phyloP scores from a whole-genome alignment of 805 yeast genomes.

The Starmerella cellae region DNA sequence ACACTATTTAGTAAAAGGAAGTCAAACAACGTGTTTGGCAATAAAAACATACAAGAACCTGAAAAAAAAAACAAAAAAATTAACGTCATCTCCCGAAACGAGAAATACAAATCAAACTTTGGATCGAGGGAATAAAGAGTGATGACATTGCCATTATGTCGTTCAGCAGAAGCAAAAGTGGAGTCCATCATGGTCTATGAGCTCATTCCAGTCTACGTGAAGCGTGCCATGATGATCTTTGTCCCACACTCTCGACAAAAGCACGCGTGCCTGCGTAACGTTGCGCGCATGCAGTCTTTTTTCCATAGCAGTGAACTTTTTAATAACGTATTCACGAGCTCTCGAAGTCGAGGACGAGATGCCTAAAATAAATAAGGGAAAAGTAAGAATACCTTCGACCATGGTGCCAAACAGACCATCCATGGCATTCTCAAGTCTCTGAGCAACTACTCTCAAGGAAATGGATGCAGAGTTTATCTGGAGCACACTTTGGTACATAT shows the following conservation, averaged over 20 bases:
- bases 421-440: conserved; percentile 42
- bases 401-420: conserved; percentile 51
- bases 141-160: no score
- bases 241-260: conserved; percentile 34
- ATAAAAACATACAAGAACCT: no score
- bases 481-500: conserved; percentile 51
- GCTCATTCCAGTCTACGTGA: conserved; percentile 60
- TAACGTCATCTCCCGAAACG: no score
- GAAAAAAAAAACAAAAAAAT: neutral
- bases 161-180: conserved; percentile 53
- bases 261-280: conserved; percentile 32
- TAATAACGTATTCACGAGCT: conserved; percentile 41
- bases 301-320: conserved; percentile 43
- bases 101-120: no score
- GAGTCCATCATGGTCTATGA: conserved; percentile 59
- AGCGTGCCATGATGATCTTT: conserved; percentile 39
- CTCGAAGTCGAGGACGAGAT: conserved; percentile 43
- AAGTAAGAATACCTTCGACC: conserved; percentile 58
- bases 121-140: no score
- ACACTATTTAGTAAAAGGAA: no score
- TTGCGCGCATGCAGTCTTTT: conserved; percentile 59
- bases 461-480: conserved; percentile 46
- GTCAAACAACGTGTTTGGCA: no score
- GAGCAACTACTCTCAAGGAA: conserved; percentile 47
- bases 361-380: conserved; percentile 70